Conservation (phyloP, 2,329 filamentous ascomycete species). For the Colletotrichum sojae region DNA sequence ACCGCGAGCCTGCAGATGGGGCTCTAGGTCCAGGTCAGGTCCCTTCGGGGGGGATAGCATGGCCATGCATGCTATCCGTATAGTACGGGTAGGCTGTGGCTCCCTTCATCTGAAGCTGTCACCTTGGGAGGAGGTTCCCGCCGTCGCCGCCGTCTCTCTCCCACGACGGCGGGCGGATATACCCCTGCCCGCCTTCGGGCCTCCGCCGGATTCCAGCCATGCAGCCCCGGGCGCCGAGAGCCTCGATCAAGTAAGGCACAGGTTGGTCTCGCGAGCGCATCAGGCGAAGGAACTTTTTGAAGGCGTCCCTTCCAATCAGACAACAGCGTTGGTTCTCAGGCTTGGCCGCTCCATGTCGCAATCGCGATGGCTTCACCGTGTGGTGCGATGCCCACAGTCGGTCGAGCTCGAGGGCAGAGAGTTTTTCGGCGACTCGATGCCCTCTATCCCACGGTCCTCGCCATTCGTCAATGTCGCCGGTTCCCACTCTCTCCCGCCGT, state of each 20-base stretch:
- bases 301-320: constrained; percentile 5
- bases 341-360: neutral
- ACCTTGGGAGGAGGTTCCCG: too few relatives aligned
- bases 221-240: neutral
- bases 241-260: neutral
- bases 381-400: constrained; percentile 24
- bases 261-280: neutral
- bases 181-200: neutral
- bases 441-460: too few relatives aligned
- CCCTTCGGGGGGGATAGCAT: neutral
- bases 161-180: constrained; percentile 7
- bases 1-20: constrained; percentile 21
- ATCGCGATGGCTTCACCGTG: constrained; percentile 31
- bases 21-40: neutral
- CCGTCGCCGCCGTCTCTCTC: neutral
- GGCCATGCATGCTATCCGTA: neutral
- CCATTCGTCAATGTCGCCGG: neutral
- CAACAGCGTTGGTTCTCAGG: neutral
- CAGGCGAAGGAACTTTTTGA: constrained; percentile 21
- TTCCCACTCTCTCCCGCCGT: neutral
- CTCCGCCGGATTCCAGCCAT: constrained; percentile 6
- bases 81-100: too few relatives aligned
- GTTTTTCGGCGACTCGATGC: neutral
- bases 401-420: constrained; percentile 1
- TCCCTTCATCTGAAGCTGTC: too few relatives aligned